These are phyloP conservation scores for Aspergillus novoparasiticus DNA, from an alignment of 2,329 filamentous ascomycete species.

Conservation along the genomic window DNA sequence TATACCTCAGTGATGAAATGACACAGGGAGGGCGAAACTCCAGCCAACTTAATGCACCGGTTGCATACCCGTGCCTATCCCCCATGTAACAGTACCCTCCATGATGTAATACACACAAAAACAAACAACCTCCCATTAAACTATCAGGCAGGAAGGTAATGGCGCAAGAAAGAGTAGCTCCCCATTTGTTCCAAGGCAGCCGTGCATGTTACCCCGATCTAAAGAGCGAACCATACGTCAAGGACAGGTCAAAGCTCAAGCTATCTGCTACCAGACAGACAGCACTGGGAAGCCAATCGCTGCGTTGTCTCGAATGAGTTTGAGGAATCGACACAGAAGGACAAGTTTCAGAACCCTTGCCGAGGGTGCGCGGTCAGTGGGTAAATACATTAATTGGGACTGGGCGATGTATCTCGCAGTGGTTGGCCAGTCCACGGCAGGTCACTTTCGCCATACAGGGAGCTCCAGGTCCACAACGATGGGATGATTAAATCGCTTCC, in stretches of 20 bases:
- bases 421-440: not conserved
- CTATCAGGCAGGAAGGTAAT: not conserved
- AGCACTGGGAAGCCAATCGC: conserved; percentile 10
- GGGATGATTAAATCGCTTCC: conserved; percentile 72
- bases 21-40: not conserved
- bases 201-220: conserved; percentile 8
- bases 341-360: conserved; percentile 1
- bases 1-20: not conserved
- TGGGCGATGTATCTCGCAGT: not conserved
- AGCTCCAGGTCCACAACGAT: conserved; percentile 82
- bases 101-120: conserved; percentile 6
- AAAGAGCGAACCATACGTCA: conserved; percentile 13
- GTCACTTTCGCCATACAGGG: conserved; percentile 32
- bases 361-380: not conserved
- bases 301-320: conserved; percentile 4
- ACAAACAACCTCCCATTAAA: not conserved
- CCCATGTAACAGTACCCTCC: not conserved
- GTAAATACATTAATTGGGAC: not conserved
- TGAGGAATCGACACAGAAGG: not conserved
- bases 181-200: conserved; percentile 15
- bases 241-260: conserved; percentile 19
- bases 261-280: conserved; percentile 10
- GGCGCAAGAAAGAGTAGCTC: not conserved
- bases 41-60: not conserved
- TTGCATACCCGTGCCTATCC: conserved; percentile 1